Evolutionary conservation across 2,329 filamentous ascomycete genomes (phyloP), one percentile per base, ranked within the genome.

Genomic region (Aureobasidium sp.): DNA sequence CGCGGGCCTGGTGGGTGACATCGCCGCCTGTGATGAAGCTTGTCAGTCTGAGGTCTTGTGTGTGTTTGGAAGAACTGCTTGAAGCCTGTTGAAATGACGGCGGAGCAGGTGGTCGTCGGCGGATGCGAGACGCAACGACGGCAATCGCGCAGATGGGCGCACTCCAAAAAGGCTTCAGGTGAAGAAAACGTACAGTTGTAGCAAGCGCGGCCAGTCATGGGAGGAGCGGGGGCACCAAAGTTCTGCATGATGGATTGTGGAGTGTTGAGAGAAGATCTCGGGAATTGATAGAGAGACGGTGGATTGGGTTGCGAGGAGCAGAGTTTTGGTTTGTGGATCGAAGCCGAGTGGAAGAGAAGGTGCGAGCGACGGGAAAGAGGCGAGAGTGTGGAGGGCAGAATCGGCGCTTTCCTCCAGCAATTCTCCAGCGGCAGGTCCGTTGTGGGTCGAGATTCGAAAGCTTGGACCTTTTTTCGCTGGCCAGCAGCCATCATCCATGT

Each of bases 121-220:
- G 11, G 22, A 17, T 21, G 32, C 30, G 30, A 14, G 11, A n/a
- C 3, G 16, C n/a, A 27, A 32, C 24, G 30, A 49, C 35, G 53
- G 53, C 56, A 59, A 55, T 40, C 41, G 37, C 38, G 32, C 38
- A 34, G 11, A 16, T 24, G 6, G 16, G 32, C 32, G 44, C 32
- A 14, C 21, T 19, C 8, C 14, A 22, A 12, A 29, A 14, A n/a
- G n/a, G n/a, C n/a, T n/a, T 35, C 14, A 29, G 27, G 38, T 44
- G 38, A 42, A 42, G 38, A 34, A 29, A 40, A 76, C 75, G 70
- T 64, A 79, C 78, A 80, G 69, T 79, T 80, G 69, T 79, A 80
- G 70, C 78, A 80, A 62, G 74, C 76, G 67, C 77, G 75, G 60
- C 70, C 70, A 61, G 71, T 71, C 57, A 59, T 60, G 58, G 68